Conservation (phyloP, 352 stramenopile species). For the Stramenopiles sp. region DNA sequence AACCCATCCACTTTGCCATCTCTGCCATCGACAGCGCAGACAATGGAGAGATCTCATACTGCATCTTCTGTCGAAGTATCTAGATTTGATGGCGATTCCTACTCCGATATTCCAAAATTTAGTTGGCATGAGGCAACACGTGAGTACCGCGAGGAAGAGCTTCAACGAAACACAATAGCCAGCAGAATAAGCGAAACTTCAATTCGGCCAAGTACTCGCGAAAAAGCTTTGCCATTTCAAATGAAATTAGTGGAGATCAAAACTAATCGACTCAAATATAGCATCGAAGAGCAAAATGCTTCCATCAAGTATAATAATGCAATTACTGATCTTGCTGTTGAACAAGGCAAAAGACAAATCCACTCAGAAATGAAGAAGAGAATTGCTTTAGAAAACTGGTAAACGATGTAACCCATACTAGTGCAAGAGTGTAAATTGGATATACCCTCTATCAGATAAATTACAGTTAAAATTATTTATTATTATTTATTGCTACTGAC, state of each 20-base stretch:
- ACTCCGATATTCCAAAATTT: not conserved
- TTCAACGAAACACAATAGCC: not conserved
- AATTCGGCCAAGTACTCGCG: not conserved
- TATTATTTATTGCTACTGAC: too few relatives aligned
- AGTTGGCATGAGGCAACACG: not conserved
- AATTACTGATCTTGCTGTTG: not conserved
- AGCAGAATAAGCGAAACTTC: not conserved
- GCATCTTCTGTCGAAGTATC: not conserved
- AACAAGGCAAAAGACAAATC: not conserved
- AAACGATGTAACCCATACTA: not conserved
- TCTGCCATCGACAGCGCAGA: not conserved
- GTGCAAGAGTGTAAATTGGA: too few relatives aligned
- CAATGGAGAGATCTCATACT: not conserved
- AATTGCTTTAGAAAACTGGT: not conserved
- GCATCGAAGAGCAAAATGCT: not conserved
- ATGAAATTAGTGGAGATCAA: not conserved
- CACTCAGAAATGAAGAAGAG: not conserved
- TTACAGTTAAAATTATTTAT: too few relatives aligned
- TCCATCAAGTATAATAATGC: not conserved
- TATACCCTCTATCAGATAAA: too few relatives aligned
- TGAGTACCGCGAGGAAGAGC: not conserved
- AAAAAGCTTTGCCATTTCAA: not conserved
- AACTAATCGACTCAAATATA: not conserved
- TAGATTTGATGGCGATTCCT: not conserved
- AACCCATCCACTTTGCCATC: not conserved